Percentiles rank a stretch among this genome's conserved stretches.
Conservation (phyloP, 192 early-diverging fungal species). For the Rhizoclosmatium sp. region DNA sequence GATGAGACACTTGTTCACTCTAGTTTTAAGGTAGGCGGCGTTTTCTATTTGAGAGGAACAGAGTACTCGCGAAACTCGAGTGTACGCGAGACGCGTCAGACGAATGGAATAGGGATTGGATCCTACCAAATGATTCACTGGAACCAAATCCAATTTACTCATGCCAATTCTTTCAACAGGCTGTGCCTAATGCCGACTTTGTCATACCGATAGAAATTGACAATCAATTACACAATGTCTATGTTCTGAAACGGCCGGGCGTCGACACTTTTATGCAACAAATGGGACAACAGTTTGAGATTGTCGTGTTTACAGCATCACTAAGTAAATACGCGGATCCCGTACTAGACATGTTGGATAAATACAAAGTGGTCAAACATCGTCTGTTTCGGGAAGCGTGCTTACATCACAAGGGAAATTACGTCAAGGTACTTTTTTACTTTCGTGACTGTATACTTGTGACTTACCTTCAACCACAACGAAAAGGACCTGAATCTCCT, state of each 20-base stretch:
- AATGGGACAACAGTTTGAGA: constrained; percentile 88
- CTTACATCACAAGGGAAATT: constrained; percentile 93
- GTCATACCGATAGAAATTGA: constrained; percentile 95
- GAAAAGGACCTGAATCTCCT: constrained; percentile 83
- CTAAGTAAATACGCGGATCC: constrained; percentile 95
- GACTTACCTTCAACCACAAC: background rate
- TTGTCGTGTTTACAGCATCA: constrained; percentile 96
- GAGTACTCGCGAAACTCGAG: too few species aligned
- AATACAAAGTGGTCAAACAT: constrained; percentile 83
- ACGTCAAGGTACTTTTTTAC: constrained; percentile 78
- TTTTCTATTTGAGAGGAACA: too few species aligned
- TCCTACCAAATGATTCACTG: background rate
- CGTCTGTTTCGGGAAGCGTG: constrained; percentile 97
- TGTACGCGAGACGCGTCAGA: too few species aligned
- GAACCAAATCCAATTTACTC: background rate
- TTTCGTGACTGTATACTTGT: background rate
- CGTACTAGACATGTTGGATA: constrained; percentile 94
- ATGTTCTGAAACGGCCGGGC: constrained; percentile 96
- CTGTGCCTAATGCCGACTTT: constrained; percentile 83
- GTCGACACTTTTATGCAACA: constrained; percentile 89
- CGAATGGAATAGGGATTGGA: too few species aligned
- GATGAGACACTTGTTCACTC: constrained; percentile 98
- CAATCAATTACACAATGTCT: constrained; percentile 88
- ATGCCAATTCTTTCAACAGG: constrained; percentile 34
- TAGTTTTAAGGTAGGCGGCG: constrained; percentile 76